Percentiles rank a stretch among this genome's conserved stretches.
Evolutionary conservation across 106 monocot species (phyloP).

Genomic region (Dioscorea zingiberensis): DNA sequence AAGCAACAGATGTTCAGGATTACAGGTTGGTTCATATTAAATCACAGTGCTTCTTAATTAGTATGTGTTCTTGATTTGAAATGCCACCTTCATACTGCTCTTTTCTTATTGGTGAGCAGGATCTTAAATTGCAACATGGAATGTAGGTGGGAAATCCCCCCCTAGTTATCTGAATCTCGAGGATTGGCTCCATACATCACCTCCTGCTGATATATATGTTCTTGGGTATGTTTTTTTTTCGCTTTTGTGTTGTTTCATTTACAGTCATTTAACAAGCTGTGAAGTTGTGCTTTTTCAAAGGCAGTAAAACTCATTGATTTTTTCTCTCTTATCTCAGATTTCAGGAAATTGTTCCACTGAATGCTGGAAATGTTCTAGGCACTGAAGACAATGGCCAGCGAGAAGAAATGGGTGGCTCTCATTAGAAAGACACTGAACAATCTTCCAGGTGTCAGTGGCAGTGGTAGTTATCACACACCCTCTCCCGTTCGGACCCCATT

Average conservation of each 20-base stretch:
- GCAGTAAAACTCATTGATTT: background rate
- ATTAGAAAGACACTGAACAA: slow-evolving; percentile 60
- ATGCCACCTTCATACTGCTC: background rate
- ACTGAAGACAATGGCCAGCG: slow-evolving; percentile 71
- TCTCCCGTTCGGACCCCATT: slow-evolving; percentile 48
- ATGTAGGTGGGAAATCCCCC: slow-evolving; percentile 83
- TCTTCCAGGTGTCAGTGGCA: slow-evolving; percentile 33
- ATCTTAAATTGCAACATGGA: slow-evolving; percentile 83
- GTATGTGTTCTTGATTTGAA: background rate
- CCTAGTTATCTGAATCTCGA: slow-evolving; percentile 58
- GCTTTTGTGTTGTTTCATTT: background rate
- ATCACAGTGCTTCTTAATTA: background rate
- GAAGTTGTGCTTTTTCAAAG: background rate
- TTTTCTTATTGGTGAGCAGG: slow-evolving; percentile 22
- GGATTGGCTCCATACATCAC: slow-evolving; percentile 76
- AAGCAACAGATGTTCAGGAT: slow-evolving; percentile 59
- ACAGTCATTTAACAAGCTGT: background rate
- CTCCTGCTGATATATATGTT: slow-evolving; percentile 80
- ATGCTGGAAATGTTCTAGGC: slow-evolving; percentile 83
- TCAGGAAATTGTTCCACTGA: slow-evolving; percentile 89
- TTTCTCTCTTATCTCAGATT: slow-evolving; percentile 26
- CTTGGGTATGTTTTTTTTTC: slow-evolving; percentile 37
- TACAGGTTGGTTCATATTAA: slow-evolving; percentile 31
- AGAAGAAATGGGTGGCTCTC: slow-evolving; percentile 71
- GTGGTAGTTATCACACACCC: slow-evolving; percentile 32